Conservation (phyloP, 768 basidiomycete species). For the Tubosaeta sp. region DNA sequence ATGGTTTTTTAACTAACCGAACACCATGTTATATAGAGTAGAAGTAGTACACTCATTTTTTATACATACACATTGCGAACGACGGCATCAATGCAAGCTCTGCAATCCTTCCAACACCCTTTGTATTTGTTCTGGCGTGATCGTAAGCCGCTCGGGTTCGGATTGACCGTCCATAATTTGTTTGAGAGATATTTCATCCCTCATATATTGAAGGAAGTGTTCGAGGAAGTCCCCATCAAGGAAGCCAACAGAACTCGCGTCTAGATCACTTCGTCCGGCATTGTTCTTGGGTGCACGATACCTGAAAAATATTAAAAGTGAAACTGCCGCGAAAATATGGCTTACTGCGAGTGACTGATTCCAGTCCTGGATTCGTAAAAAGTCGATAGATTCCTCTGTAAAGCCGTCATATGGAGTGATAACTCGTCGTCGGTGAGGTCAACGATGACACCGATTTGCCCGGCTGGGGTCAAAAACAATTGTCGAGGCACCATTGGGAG, state of each 20-base stretch:
- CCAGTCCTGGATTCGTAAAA: conserved; percentile 52
- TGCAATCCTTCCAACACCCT: conserved; percentile 48
- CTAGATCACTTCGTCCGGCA: conserved; percentile 54
- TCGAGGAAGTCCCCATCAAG: conserved; percentile 88
- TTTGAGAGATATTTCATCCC: conserved; percentile 39
- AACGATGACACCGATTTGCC: conserved; percentile 70
- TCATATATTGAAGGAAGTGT: conserved; percentile 45
- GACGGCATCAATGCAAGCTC: conserved; percentile 45
- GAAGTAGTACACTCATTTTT: conserved; percentile 16
- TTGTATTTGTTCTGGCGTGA: conserved; percentile 35
- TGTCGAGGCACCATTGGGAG: conserved; percentile 50
- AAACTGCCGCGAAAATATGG: neutral
- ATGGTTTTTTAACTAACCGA: conserved; percentile 1
- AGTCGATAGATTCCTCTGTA: conserved; percentile 72
- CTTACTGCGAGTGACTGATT: conserved; percentile 58
- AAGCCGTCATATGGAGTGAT: conserved; percentile 55
- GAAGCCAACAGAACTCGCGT: conserved; percentile 63
- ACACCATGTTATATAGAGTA: conserved; percentile 4
- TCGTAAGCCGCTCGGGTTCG: conserved; percentile 53
- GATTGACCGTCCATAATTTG: conserved; percentile 54
- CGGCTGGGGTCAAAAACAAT: conserved; percentile 73
- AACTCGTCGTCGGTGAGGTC: conserved; percentile 50
- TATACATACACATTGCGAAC: conserved; percentile 10
- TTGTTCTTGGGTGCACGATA: conserved; percentile 65
- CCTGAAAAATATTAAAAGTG: conserved; percentile 34